These are phyloP conservation scores for Lasiosphaeria hispida DNA, from an alignment of 495 filamentous ascomycete genomes.

Conservation along the genomic window DNA sequence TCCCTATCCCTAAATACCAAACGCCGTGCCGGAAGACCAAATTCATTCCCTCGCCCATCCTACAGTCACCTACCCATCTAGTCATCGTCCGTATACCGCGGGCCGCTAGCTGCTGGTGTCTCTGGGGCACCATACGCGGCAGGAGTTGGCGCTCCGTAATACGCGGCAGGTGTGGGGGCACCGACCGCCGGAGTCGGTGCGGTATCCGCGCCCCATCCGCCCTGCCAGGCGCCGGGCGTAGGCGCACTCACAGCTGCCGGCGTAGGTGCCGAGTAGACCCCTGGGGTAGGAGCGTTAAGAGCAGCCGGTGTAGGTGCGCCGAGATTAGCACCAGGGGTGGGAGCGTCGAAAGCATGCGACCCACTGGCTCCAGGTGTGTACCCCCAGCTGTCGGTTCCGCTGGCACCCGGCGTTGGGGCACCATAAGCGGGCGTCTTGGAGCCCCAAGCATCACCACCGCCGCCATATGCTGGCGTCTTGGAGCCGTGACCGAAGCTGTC, in stretches of 20 bases:
- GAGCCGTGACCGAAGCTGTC: slow-evolving; percentile 67
- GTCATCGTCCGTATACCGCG: slow-evolving; percentile 54
- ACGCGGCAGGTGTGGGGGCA: slow-evolving; percentile 75
- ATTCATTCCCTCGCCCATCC: neutral
- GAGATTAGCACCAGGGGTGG: slow-evolving; percentile 68
- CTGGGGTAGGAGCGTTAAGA: slow-evolving; percentile 76
- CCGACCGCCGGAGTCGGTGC: slow-evolving; percentile 57
- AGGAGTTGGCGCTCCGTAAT: slow-evolving; percentile 75
- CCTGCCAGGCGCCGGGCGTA: slow-evolving; percentile 63
- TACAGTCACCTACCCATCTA: neutral
- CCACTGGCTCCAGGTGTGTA: slow-evolving; percentile 57
- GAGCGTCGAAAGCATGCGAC: slow-evolving; percentile 67
- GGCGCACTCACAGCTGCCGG: slow-evolving; percentile 66
- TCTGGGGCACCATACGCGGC: slow-evolving; percentile 67
- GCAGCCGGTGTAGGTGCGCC: slow-evolving; percentile 72
- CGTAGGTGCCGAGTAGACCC: slow-evolving; percentile 66
- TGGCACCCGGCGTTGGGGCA: slow-evolving; percentile 55
- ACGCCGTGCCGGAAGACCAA: neutral
- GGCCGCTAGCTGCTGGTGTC: slow-evolving; percentile 71
- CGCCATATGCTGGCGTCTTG: slow-evolving; percentile 65
- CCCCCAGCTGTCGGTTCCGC: slow-evolving; percentile 47
- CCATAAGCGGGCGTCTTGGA: slow-evolving; percentile 76
- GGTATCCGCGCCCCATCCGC: slow-evolving; percentile 56
- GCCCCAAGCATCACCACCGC: slow-evolving; percentile 67
- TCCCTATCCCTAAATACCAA: neutral